phyloP scores from a whole-genome alignment of 257 asterid species.

The Cynanchum wilfordii region DNA sequence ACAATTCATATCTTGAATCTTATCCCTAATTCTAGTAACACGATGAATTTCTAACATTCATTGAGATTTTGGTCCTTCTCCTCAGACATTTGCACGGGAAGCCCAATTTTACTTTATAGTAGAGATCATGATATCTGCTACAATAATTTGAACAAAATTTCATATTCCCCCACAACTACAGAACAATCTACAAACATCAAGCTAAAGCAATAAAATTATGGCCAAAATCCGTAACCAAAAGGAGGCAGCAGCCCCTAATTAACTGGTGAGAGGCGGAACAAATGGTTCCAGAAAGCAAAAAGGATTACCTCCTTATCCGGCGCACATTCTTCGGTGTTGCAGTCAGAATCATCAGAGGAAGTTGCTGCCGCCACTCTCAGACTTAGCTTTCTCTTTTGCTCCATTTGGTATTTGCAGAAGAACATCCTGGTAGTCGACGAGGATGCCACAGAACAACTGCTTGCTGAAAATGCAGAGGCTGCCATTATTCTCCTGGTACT shows the following conservation, averaged over 20 bases:
- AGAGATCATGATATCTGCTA: background rate
- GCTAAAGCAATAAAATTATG: background rate
- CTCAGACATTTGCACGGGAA: background rate
- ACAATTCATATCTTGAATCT: no score
- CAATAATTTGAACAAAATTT: background rate
- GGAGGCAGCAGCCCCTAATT: background rate
- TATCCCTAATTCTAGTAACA: no score
- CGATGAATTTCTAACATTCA: no score
- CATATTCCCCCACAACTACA: background rate
- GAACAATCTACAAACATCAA: background rate
- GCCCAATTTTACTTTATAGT: background rate
- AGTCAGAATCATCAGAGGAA: slow-evolving; percentile 53
- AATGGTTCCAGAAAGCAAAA: background rate
- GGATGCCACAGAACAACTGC: background rate
- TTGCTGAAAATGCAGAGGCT: background rate
- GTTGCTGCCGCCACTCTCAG: slow-evolving; percentile 34
- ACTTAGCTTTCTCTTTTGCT: slow-evolving; percentile 31
- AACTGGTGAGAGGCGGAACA: background rate
- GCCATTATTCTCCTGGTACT: background rate
- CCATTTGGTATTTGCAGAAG: background rate
- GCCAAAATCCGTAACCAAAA: background rate
- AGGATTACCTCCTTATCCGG: slow-evolving; percentile 81
- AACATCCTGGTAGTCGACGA: background rate
- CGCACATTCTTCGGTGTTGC: slow-evolving; percentile 90
- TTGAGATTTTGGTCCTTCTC: no score